phyloP scores from a whole-genome alignment of 2,329 filamentous ascomycete genomes.

The Fusarium pilosicola region DNA sequence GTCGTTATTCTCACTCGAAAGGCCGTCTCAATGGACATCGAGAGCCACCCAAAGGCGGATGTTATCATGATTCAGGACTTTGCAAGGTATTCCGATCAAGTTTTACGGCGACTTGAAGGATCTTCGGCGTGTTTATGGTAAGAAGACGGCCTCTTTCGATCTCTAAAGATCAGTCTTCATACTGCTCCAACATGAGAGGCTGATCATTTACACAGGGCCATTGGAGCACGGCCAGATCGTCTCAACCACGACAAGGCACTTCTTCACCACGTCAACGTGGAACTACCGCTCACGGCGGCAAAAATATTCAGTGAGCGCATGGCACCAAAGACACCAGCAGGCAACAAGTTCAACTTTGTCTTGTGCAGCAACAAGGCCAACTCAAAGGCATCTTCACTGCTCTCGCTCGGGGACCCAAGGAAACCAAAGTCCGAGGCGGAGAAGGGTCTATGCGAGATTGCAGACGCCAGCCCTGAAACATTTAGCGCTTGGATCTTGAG shows the following conservation, averaged over 20 bases:
- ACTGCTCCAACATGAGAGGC: not conserved
- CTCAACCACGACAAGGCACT: constrained; percentile 58
- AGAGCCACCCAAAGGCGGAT: constrained; percentile 59
- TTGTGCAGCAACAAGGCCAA: constrained; percentile 53
- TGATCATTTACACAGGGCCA: constrained; percentile 47
- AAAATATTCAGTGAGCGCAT: constrained; percentile 57
- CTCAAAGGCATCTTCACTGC: constrained; percentile 46
- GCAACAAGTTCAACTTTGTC: constrained; percentile 54
- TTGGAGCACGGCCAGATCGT: constrained; percentile 56
- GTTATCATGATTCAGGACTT: constrained; percentile 65
- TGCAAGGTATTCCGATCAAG: constrained; percentile 56
- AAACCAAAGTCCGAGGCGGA: constrained; percentile 54
- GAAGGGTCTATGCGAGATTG: constrained; percentile 52
- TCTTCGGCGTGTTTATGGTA: constrained; percentile 74
- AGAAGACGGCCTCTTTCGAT: constrained; percentile 47
- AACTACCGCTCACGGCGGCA: constrained; percentile 69
- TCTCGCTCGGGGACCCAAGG: constrained; percentile 51
- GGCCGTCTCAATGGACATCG: constrained; percentile 54
- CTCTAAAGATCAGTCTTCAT: not conserved
- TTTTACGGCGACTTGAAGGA: constrained; percentile 54
- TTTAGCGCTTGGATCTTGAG: constrained; percentile 53
- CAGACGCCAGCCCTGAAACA: constrained; percentile 45
- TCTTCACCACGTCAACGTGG: constrained; percentile 63
- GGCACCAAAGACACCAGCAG: constrained; percentile 43
- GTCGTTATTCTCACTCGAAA: constrained; percentile 62